Percentiles rank a stretch among this genome's conserved stretches.
These are phyloP conservation scores for Alloteropsis angusta DNA, from an alignment of 202 grass and related monocot genomes.

Conservation along the genomic window DNA sequence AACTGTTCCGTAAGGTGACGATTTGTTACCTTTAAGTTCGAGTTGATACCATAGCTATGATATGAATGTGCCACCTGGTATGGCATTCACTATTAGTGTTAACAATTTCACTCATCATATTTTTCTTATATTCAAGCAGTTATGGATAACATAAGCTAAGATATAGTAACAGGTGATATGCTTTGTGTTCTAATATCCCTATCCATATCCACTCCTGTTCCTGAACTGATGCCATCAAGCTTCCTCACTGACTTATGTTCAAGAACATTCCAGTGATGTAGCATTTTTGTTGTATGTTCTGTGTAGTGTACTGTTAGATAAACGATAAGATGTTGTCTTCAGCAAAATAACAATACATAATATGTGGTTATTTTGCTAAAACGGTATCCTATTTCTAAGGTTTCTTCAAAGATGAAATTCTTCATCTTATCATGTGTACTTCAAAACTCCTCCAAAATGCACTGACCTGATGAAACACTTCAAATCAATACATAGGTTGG, in stretches of 20 bases:
- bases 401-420: conserved; percentile 4
- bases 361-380: neutral
- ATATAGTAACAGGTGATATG: conserved; percentile 3
- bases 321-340: neutral
- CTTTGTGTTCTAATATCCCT: conserved; percentile 7
- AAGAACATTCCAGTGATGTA: conserved; percentile 2
- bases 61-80: neutral
- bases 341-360: neutral
- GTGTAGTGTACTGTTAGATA: neutral
- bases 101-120: neutral
- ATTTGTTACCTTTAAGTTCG: conserved; percentile 6
- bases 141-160: conserved; percentile 1
- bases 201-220: neutral
- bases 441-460: neutral
- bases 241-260: conserved; percentile 4
- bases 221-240: neutral
- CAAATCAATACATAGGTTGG: conserved; percentile 62
- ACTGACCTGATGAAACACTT: neutral
- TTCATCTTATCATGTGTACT: neutral
- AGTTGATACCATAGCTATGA: neutral
- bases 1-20: conserved; percentile 81
- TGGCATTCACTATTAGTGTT: neutral
- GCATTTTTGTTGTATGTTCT: neutral
- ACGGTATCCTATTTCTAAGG: neutral
- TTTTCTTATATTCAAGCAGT: neutral